These are phyloP conservation scores for Quercus rubra DNA, from an alignment of 306 rosid genomes.

Conservation along the genomic window DNA sequence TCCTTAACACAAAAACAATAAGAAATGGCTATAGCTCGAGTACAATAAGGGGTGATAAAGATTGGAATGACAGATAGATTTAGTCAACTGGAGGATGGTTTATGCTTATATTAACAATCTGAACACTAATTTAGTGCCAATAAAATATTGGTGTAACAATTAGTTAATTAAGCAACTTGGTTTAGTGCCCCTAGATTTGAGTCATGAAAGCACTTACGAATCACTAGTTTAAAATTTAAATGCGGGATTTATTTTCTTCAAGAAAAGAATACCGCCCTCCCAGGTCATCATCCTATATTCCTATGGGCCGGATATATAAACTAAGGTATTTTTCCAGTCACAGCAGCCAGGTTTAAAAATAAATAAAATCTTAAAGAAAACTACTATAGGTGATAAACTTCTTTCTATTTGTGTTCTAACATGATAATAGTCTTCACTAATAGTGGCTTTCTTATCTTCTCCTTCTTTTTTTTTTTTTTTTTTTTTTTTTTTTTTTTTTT, in stretches of 20 bases:
- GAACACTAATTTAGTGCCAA: not conserved
- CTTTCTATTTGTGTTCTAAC: no score
- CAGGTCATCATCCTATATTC: not conserved
- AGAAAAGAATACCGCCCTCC: not conserved
- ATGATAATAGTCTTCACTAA: no score
- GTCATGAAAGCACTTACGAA: not conserved
- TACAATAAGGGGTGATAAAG: not conserved
- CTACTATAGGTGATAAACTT: no score
- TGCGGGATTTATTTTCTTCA: not conserved
- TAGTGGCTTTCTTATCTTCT: no score
- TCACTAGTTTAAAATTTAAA: not conserved
- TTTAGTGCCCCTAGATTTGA: not conserved
- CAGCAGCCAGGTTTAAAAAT: no score
- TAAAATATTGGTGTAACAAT: not conserved
- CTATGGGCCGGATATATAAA: not conserved
- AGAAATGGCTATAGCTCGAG: not conserved
- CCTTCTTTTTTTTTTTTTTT: no score
- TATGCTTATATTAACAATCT: not conserved
- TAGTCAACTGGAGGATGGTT: not conserved
- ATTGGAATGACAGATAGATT: not conserved
- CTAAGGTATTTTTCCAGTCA: not conserved
- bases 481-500: accelerated
- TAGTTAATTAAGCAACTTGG: not conserved
- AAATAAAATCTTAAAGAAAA: not conserved
- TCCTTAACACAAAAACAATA: not conserved